A percentile compares a stretch with the other conserved stretches of the same genome.
phyloP scores from a whole-genome alignment of 1,284 basidiomycete species.

The Leccinum holopus region DNA sequence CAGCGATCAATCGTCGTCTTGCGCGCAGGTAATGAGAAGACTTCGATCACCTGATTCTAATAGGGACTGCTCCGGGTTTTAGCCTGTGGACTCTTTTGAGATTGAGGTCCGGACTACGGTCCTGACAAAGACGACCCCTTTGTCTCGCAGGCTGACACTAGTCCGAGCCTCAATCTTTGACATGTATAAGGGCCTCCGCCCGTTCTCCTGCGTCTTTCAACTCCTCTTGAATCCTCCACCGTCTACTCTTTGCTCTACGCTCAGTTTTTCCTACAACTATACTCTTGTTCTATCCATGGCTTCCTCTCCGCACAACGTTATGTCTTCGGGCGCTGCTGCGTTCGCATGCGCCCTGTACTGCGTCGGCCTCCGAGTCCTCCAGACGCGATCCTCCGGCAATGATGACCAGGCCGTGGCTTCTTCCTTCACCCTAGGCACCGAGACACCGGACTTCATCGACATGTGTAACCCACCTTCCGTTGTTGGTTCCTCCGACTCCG shows the following conservation, averaged over 20 bases:
- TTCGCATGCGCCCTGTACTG: conserved; percentile 6
- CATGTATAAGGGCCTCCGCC: conserved; percentile 10
- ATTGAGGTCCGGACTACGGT: conserved; percentile 2
- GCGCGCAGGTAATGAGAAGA: background rate
- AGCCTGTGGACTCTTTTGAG: background rate
- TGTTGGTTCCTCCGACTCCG: background rate
- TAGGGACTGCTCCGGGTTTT: background rate
- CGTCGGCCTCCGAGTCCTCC: background rate
- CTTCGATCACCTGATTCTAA: background rate
- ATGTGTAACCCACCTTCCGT: background rate
- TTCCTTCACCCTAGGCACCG: background rate
- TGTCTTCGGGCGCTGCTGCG: background rate
- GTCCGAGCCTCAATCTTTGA: conserved; percentile 11
- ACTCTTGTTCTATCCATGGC: conserved; percentile 10
- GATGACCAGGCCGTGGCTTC: background rate
- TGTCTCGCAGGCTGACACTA: background rate
- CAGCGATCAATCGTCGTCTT: background rate
- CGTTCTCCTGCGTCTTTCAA: background rate
- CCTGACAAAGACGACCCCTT: background rate
- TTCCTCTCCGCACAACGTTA: conserved; percentile 4
- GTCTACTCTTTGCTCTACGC: conserved; percentile 1
- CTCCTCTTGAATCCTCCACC: background rate
- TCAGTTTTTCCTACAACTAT: background rate
- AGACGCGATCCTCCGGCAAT: background rate
- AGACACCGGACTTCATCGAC: background rate